Evolutionary conservation across 2,329 filamentous ascomycete genomes (phyloP), one percentile per base, ranked within the genome.

Genomic region (Fusarium citri): DNA sequence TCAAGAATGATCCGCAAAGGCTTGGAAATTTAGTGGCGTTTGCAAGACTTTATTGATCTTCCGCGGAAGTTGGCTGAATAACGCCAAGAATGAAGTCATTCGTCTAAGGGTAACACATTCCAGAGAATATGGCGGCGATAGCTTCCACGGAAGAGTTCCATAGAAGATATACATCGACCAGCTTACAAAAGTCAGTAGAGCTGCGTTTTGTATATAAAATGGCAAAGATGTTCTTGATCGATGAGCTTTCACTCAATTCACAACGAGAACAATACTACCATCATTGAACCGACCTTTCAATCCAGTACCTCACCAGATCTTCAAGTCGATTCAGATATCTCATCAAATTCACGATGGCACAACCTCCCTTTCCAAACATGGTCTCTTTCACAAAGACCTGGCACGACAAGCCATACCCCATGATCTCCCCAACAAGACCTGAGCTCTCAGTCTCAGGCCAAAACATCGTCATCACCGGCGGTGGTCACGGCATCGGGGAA

Each of bases 401-500:
- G 65, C 70, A 75, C 25, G 58, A 37, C 10, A 30, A 71, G 10
- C 62, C 68, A 6, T 81, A 81, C 50, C 59, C 76, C 0, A 30
- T 60, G 25, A 79, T 81, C 54, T 74, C 72, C 0, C 78, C 80
- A 3, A 42, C 46, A 4, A 71, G 76, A 7, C 75, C 77, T 0
- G 77, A 78, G 48, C 73, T 81, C 7, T 79, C 77, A 0, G 77
- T 76, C 3, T 71, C 66, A 4, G 79, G 78, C 5, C 76, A 77
- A 28, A 87, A 84, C 12, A 85, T 90, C 8, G 81, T 92, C 16
- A 88, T 92, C 72, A 91, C 89, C 1, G 90, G 90, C 43, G 89
- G 86, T 6, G 86, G 86, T 3, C 85, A 84, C 0, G 89, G 90
- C 14, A 87, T 92, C 26, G 90, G 90, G 2, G 86, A 87, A 62